Conservation (phyloP, 208 protist species). For the Zelonia costaricensis region DNA sequence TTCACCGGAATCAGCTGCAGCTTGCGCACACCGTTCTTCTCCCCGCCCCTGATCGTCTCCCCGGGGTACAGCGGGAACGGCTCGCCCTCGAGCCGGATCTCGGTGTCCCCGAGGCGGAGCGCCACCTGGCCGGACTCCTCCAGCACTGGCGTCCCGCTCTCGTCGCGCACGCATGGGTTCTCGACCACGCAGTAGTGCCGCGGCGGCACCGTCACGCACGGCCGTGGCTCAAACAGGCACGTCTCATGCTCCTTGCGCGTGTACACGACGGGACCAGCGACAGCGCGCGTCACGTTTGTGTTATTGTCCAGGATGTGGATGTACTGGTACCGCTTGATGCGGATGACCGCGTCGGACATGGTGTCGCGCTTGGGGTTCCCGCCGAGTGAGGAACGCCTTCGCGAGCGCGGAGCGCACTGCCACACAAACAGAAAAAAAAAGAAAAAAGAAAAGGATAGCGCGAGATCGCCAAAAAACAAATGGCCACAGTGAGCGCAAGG, state of each 20-base stretch:
- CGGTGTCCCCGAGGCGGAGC: conserved; percentile 89
- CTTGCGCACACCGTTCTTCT: conserved; percentile 51
- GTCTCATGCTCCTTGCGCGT: conserved; percentile 92
- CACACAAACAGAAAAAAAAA: background rate
- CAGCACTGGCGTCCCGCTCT: conserved; percentile 33
- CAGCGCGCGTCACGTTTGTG: conserved; percentile 80
- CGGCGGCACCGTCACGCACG: conserved; percentile 71
- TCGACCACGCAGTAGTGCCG: conserved; percentile 67
- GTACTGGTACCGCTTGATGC: conserved; percentile 93
- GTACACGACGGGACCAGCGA: conserved; percentile 93
- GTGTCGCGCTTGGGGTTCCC: background rate
- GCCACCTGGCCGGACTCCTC: conserved; percentile 78
- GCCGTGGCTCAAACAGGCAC: conserved; percentile 83
- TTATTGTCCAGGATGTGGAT: conserved; percentile 96
- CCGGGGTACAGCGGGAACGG: conserved; percentile 94
- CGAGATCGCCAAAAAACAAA: too few relatives aligned
- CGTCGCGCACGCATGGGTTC: conserved; percentile 66
- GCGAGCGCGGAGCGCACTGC: background rate
- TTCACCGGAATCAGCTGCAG: conserved; percentile 80
- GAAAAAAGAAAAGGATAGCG: background rate
- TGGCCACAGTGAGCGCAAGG: too few relatives aligned
- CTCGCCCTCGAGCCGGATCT: conserved; percentile 90
- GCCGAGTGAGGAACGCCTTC: background rate
- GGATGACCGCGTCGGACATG: conserved; percentile 64
- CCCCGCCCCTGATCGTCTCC: conserved; percentile 52